Percentiles rank a stretch among this genome's conserved stretches.
Conservation (phyloP, 345 rosid species). For the Erodium maritimum region DNA sequence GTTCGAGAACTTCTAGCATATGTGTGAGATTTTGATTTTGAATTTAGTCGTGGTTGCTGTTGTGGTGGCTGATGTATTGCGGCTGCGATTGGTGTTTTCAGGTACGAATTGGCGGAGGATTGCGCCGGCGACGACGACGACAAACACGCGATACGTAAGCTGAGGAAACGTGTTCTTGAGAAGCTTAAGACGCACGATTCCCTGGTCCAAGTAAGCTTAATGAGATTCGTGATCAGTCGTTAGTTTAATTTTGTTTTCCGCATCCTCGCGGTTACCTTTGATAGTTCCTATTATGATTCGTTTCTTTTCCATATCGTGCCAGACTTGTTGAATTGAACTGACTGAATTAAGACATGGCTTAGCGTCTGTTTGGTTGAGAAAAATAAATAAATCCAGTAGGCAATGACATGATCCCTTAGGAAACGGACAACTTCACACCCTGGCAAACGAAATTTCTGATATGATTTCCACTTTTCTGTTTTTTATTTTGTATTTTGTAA, state of each 20-base stretch:
- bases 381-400: background rate
- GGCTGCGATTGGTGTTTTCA: slow-evolving; percentile 10
- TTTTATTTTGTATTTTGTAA: too few species aligned
- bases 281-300: background rate
- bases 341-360: background rate
- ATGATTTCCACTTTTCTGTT: too few species aligned
- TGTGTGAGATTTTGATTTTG: background rate
- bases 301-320: background rate
- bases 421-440: background rate
- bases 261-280: too few species aligned
- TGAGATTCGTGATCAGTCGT: background rate
- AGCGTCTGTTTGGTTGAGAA: background rate
- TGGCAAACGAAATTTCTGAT: background rate
- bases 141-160: slow-evolving; percentile 48
- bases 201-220: slow-evolving; percentile 41
- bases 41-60: too few species aligned
- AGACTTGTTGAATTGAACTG: background rate
- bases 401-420: background rate
- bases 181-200: slow-evolving; percentile 76
- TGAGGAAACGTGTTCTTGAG: slow-evolving; percentile 62
- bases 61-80: too few species aligned
- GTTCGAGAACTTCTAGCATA: too few species aligned
- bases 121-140: slow-evolving; percentile 97
- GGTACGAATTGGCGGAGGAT: slow-evolving; percentile 81
- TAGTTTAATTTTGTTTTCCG: background rate